Evolutionary conservation across 192 early-diverging fungal species (phyloP), one percentile per base, ranked within the genome.

Genomic region (Dispira simplex): DNA sequence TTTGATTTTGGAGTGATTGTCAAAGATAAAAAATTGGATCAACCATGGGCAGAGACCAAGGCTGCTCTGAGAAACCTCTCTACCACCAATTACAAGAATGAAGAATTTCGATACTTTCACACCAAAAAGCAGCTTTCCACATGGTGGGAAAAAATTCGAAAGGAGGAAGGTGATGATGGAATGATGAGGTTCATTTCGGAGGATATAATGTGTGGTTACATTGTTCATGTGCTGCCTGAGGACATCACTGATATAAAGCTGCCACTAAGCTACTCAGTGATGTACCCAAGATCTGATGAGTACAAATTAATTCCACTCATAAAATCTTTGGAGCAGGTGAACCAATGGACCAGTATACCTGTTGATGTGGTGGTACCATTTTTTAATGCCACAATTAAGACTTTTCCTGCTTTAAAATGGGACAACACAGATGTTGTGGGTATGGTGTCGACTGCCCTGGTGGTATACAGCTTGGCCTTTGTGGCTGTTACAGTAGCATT

Each of bases 381-480:
- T 28, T 13, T 56, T 39, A 6, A 39, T 3, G 54, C 54, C 54
- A 56, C 21, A 28, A 12, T 56, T 14, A 3, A 27, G 6, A 62
- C 60, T 27, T 62, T 62, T 11, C 60, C 60, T 20, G 20, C 43
- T 21, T 45, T 25, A 21, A 12, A 18, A 3, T 62, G 43, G 13
- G 60, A 62, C 1, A 3, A 2, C 3, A 18, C 11, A 11, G 60
- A 62, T 32, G 11, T 44, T 1, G 27, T 32, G 14, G 60, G 43
- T 32, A 18, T 25, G 23, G 20, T 62, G 43, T 25, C 46, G 21
- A 32, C 60, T 2, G 23, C 46, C 12, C 11, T 62, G 28, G 20
- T 62, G 43, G 23, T 45, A 6, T 62, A 46, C 32, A 32, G 60
- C 46, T 45, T 62, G 60, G 39, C 60, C 44, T 62, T 62, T 25